phyloP scores from a whole-genome alignment of 1,139 yeast genomes.

The Yamadazyma epiphylla region DNA sequence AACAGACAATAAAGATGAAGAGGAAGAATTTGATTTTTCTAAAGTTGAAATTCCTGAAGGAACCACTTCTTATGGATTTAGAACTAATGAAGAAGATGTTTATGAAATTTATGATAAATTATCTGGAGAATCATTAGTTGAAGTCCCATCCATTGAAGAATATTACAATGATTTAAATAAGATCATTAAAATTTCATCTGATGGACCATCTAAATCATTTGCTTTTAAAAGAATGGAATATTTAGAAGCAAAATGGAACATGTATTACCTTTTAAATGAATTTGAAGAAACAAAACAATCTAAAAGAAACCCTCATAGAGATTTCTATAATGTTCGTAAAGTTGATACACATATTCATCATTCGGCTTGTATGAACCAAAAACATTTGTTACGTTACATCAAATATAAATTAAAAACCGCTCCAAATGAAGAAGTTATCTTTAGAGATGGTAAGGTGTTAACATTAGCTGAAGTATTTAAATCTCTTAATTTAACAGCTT shows the following conservation, averaged over 20 bases:
- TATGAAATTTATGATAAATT: constrained; percentile 53
- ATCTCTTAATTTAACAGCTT: constrained; percentile 86
- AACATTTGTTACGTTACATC: constrained; percentile 89
- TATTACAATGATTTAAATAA: constrained; percentile 79
- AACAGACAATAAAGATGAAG: constrained; percentile 21
- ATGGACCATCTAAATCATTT: constrained; percentile 97
- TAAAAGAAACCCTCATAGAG: constrained; percentile 80
- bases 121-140: constrained; percentile 34
- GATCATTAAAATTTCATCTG: constrained; percentile 70
- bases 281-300: constrained; percentile 90
- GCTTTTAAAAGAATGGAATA: constrained; percentile 92
- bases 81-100: constrained; percentile 60
- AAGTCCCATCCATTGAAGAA: constrained; percentile 77
- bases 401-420: constrained; percentile 67
- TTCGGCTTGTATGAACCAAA: constrained; percentile 98
- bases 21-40: constrained; percentile 54
- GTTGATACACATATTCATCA: constrained; percentile 99
- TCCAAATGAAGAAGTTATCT: constrained; percentile 86
- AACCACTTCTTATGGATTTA: constrained; percentile 45
- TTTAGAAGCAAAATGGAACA: constrained; percentile 94
- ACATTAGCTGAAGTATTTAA: constrained; percentile 85
- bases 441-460: constrained; percentile 88
- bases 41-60: constrained; percentile 65
- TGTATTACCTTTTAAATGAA: constrained; percentile 82
- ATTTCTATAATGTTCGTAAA: constrained; percentile 95